phyloP scores from a whole-genome alignment of 257 asterid genomes.

The Nicotiana attenuata region DNA sequence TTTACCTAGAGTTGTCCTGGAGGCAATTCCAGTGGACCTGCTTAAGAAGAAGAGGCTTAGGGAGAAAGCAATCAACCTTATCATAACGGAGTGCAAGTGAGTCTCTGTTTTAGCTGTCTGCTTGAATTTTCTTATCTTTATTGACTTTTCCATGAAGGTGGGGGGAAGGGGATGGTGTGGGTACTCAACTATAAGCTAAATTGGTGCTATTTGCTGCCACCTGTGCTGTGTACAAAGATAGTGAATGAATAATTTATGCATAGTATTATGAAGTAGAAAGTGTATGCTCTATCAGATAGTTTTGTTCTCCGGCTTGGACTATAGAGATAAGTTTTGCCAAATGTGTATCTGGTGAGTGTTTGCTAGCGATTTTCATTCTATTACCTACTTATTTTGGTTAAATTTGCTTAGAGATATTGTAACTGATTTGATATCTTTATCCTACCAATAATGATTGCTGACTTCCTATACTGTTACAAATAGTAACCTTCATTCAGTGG shows the following conservation, averaged over 20 bases:
- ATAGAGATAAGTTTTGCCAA: background rate
- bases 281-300: background rate
- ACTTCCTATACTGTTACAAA: background rate
- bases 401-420: background rate
- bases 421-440: background rate
- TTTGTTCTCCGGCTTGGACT: background rate
- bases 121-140: background rate
- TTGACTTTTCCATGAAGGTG: background rate
- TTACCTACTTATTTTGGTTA: background rate
- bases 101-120: slow-evolving; percentile 16
- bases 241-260: background rate
- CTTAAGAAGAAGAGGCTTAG: slow-evolving; percentile 69
- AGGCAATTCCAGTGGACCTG: slow-evolving; percentile 68
- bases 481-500: background rate
- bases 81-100: slow-evolving; percentile 81
- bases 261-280: background rate
- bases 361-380: background rate
- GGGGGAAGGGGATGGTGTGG: background rate
- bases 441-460: background rate
- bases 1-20: slow-evolving; percentile 85
- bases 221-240: background rate
- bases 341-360: background rate
- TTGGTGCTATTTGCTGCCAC: background rate
- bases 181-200: background rate
- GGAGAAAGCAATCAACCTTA: slow-evolving; percentile 53